Percentiles rank a stretch among this genome's conserved stretches.
phyloP scores from a whole-genome alignment of 441 rosid genomes.

The Pelargonium fulgidum region DNA sequence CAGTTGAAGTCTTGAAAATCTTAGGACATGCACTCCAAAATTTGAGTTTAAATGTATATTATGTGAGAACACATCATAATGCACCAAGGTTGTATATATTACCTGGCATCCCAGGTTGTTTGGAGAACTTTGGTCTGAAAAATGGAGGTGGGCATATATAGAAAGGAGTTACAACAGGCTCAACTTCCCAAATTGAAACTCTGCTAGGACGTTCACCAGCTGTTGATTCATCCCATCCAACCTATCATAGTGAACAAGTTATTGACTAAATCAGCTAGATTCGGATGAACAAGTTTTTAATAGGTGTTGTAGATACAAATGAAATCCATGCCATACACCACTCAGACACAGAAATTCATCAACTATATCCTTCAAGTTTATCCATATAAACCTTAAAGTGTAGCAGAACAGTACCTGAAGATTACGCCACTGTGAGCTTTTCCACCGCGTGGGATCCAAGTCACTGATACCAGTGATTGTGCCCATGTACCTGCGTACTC shows the following conservation, averaged over 20 bases:
- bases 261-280: background rate
- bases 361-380: background rate
- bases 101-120: constrained; percentile 85
- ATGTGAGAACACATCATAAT: background rate
- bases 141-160: constrained; percentile 89
- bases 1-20: too few relatives aligned
- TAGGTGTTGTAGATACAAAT: too few relatives aligned
- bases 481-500: constrained; percentile 87
- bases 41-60: too few relatives aligned
- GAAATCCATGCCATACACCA: too few relatives aligned
- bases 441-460: constrained; percentile 85
- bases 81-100: constrained; percentile 5
- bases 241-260: constrained; percentile 37
- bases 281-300: background rate
- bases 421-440: constrained; percentile 91
- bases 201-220: constrained; percentile 75
- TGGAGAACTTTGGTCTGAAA: constrained; percentile 66
- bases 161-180: constrained; percentile 87
- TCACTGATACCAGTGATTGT: constrained; percentile 81
- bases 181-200: constrained; percentile 94
- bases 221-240: constrained; percentile 98
- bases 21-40: too few relatives aligned
- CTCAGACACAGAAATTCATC: too few relatives aligned
- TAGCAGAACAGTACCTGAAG: constrained; percentile 54
- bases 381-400: background rate